Percentiles rank a stretch among this genome's conserved stretches.
These are phyloP conservation scores for Plasmodium ovale DNA, from an alignment of 169 alveolate species.

Conservation along the genomic window DNA sequence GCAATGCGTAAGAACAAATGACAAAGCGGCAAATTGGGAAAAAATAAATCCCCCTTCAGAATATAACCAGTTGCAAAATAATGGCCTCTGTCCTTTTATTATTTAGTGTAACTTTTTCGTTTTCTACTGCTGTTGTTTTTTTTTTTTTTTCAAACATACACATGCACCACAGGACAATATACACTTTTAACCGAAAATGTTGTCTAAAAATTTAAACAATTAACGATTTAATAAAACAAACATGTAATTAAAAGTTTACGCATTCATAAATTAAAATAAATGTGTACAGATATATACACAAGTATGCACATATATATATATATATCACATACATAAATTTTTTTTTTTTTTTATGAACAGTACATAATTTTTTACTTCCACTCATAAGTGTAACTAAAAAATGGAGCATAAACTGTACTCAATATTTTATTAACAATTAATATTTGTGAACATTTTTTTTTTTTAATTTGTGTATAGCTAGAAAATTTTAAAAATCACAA, in stretches of 20 bases:
- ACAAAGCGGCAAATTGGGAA: neutral
- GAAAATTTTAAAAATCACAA: conserved; percentile 6
- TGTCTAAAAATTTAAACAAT: conserved; percentile 9
- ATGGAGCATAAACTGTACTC: neutral
- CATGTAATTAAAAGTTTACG: neutral
- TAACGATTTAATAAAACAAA: neutral
- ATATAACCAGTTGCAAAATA: neutral
- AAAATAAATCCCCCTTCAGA: neutral
- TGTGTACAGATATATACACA: conserved; percentile 3
- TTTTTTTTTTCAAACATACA: conserved; percentile 13
- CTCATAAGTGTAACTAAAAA: conserved; percentile 2
- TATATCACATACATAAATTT: conserved; percentile 9
- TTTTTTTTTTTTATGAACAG: conserved; percentile 44
- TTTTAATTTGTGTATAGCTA: conserved; percentile 27
- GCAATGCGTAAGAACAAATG: neutral
- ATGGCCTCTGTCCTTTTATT: neutral
- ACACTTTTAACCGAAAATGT: conserved; percentile 7
- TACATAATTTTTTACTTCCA: conserved; percentile 20
- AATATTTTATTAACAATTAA: conserved; percentile 19
- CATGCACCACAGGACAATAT: conserved; percentile 19
- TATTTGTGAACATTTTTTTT: conserved; percentile 22
- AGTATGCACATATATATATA: neutral
- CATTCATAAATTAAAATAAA: conserved; percentile 3
- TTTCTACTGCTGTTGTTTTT: neutral
- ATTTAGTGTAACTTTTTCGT: conserved; percentile 2